Evolutionary conservation across 805 yeast species (phyloP), one percentile per base, ranked within the genome.

Genomic region (Metschnikowia matae): DNA sequence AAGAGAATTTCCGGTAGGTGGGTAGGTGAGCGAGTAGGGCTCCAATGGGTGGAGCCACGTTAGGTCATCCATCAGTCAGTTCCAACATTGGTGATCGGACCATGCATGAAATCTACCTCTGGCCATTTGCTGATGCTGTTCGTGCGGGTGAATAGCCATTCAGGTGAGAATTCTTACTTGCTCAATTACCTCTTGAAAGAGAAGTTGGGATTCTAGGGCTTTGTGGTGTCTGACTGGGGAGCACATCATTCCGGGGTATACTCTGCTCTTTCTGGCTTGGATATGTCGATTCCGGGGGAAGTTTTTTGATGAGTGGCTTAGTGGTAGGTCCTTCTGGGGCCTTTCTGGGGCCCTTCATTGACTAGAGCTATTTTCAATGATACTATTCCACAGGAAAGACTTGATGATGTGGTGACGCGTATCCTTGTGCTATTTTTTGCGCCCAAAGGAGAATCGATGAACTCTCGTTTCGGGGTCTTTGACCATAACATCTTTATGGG

Each of bases 191-290:
- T 83, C 23, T 64, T 83, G 54, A 83, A 82, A 63, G 83, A 77
- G 44, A 85, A 83, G 62, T 63, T 81, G 46, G 86, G 85, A 0
- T 83, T 82, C 58, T 85, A 82, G 65, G 87, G 87, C 0, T 82
- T 80, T 62, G 83, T 82, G n/a, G 76, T 81, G 50, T 74, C 83
- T 26, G 87, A 82, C 59, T 81, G 86, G 85, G 81, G 80, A n/a
- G 86, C 84, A 4, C 83, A 78, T 51, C 83, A 78, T 55, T 61
- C 77, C 7, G 86, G 87, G 5, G 80, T 81, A 4, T 70, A 73
- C 46, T 73, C 83, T 0, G 82, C 79, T 0, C 63, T 80, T 21
- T 74, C 84, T 2, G 88, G 88, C 2, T 64, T 81, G 34, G 87
- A 83, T 63, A 80, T 83, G 85, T 70, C 79, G 11, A 81, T 83